Conservation (phyloP, 768 basidiomycete species). For the Pleurotus salmoneostramineus region DNA sequence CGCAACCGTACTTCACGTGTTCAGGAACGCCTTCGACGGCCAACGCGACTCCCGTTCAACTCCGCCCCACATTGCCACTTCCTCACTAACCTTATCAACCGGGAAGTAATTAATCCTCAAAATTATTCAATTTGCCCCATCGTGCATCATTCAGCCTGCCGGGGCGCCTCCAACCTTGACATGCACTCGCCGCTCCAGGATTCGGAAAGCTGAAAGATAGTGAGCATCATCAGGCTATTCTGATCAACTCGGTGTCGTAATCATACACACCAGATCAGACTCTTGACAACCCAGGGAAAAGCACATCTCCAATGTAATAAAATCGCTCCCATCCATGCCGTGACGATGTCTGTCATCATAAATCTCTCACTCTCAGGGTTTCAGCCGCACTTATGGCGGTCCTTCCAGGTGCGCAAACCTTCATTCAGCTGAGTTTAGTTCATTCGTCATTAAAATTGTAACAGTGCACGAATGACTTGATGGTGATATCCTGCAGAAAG, state of each 20-base stretch:
- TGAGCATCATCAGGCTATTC: not conserved
- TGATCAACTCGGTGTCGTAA: not conserved
- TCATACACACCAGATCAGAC: not conserved
- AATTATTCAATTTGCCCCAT: not conserved
- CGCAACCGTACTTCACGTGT: not conserved
- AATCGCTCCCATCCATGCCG: not conserved
- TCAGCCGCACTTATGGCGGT: constrained; percentile 6
- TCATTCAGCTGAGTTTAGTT: not conserved
- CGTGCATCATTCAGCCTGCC: not conserved
- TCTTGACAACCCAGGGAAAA: not conserved
- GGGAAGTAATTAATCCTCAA: not conserved
- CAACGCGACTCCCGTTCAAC: not conserved
- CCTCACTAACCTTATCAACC: not conserved
- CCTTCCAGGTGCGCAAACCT: not conserved
- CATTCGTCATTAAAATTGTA: not conserved
- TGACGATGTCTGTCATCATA: not conserved
- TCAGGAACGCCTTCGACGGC: not conserved
- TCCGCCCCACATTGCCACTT: not conserved
- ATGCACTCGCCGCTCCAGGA: too few relatives aligned
- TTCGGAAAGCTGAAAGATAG: not conserved
- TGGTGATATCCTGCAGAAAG: not conserved
- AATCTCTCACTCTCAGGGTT: not conserved
- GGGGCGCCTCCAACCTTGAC: too few relatives aligned
- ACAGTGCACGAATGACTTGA: not conserved
- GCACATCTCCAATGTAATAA: not conserved